These are phyloP conservation scores for Aspergillus steynii DNA, from an alignment of 495 filamentous ascomycete species.

Conservation along the genomic window DNA sequence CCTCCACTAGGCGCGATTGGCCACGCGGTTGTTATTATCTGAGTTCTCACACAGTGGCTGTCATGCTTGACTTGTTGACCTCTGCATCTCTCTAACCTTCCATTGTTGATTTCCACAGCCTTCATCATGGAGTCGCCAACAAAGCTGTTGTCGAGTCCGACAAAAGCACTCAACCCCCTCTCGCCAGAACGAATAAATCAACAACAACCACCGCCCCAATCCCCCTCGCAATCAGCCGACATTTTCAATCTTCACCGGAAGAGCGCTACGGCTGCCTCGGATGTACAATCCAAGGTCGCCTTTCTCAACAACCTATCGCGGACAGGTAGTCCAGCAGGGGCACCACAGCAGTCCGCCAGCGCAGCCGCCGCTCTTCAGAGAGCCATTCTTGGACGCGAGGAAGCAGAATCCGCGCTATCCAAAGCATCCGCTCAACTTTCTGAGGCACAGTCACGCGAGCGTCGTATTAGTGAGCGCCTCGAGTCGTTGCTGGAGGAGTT, in stretches of 20 bases:
- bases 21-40: constrained; percentile 18
- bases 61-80: constrained; percentile 24
- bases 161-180: constrained; percentile 67
- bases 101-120: constrained; percentile 45
- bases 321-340: constrained; percentile 58
- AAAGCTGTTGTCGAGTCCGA: constrained; percentile 39
- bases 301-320: constrained; percentile 74
- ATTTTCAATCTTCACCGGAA: constrained; percentile 40
- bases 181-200: constrained; percentile 83
- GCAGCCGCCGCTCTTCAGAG: constrained; percentile 69
- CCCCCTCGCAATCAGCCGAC: constrained; percentile 56
- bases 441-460: constrained; percentile 71
- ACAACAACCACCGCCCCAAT: constrained; percentile 49
- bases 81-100: constrained; percentile 13
- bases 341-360: constrained; percentile 29
- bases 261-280: constrained; percentile 54
- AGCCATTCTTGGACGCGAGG: constrained; percentile 80
- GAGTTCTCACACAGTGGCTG: constrained; percentile 13
- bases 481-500: constrained; percentile 80
- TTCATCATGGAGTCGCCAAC: constrained; percentile 41
- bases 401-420: constrained; percentile 59
- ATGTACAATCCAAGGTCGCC: constrained; percentile 84
- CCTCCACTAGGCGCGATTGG: constrained; percentile 19
- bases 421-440: constrained; percentile 65
- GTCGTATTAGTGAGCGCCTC: constrained; percentile 72